Evolutionary conservation across 2,329 filamentous ascomycete genomes (phyloP).

Genomic region (Neopestalotiopsis sp.): DNA sequence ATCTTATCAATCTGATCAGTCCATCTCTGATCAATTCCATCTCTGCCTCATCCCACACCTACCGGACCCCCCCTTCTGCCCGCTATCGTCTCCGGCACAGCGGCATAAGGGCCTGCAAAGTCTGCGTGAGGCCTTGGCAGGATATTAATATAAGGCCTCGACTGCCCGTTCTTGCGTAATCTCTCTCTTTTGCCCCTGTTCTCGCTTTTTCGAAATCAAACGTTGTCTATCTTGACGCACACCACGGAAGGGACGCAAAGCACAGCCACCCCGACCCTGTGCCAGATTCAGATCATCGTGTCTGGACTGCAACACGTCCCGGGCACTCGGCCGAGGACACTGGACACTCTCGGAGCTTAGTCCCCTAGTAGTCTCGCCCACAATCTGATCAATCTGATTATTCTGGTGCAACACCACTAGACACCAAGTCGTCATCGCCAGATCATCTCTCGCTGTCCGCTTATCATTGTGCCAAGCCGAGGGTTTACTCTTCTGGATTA

Average conservation of each 20-base stretch:
- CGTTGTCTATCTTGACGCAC: conserved; percentile 2
- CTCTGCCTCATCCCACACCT: conserved; percentile 17
- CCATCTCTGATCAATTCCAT: conserved; percentile 28
- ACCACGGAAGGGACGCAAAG: not conserved
- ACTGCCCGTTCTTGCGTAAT: conserved; percentile 7
- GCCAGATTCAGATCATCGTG: not conserved
- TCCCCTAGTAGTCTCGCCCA: not conserved
- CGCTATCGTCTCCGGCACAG: conserved; percentile 2
- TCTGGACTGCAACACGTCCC: not conserved
- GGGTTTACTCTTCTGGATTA: not conserved
- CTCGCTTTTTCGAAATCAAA: not conserved
- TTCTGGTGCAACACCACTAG: not conserved
- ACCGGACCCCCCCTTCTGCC: conserved; percentile 22
- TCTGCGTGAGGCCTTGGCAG: not conserved
- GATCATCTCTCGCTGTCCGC: not conserved
- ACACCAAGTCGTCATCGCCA: not conserved
- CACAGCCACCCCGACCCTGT: not conserved
- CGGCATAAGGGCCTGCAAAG: conserved; percentile 2
- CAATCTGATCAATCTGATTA: not conserved
- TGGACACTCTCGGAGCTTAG: conserved; percentile 2
- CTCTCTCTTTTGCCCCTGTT: conserved; percentile 12
- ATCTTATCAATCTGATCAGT: conserved; percentile 46
- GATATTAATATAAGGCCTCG: conserved; percentile 11
- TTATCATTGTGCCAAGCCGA: not conserved
- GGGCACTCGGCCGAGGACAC: conserved; percentile 6